Conservation (phyloP, 2,329 filamentous ascomycete species). For the Curvularia sp. region DNA sequence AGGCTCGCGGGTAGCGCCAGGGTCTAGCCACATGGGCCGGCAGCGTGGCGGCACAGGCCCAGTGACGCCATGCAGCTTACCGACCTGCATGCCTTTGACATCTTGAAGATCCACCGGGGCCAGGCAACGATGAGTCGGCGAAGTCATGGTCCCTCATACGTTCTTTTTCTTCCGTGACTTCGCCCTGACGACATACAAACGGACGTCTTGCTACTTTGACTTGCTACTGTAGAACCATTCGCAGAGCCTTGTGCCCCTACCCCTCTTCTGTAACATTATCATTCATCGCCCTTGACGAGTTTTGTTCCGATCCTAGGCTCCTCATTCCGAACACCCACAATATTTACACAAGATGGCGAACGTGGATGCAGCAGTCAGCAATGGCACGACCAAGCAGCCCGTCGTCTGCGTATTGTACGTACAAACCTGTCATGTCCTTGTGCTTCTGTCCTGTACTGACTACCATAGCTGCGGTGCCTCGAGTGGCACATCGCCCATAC, state of each 20-base stretch:
- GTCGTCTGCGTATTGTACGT: constrained; percentile 87
- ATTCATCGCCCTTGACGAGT: constrained; percentile 6
- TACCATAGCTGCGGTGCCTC: constrained; percentile 78
- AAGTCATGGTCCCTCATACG: not conserved
- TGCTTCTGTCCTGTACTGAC: constrained; percentile 19
- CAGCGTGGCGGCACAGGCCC: constrained; percentile 14
- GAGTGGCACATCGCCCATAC: constrained; percentile 72
- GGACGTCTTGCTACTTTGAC: not conserved
- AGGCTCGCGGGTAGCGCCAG: constrained; percentile 13
- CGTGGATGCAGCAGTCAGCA: constrained; percentile 19
- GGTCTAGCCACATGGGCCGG: constrained; percentile 29
- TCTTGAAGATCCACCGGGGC: not conserved
- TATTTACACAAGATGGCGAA: constrained; percentile 30
- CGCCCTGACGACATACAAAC: constrained; percentile 1
- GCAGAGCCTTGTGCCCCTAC: constrained; percentile 5
- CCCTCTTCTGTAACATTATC: constrained; percentile 11
- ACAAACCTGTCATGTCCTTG: not conserved
- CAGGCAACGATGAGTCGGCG: constrained; percentile 15
- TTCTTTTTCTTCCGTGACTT: not conserved
- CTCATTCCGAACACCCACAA: constrained; percentile 17
- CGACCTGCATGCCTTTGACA: constrained; percentile 10
- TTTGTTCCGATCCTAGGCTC: constrained; percentile 21
- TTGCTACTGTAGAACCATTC: not conserved
- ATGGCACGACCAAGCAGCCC: constrained; percentile 52
- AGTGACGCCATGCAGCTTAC: constrained; percentile 27